phyloP scores from a whole-genome alignment of 2,329 filamentous ascomycete genomes.

The Fusarium annulatum region DNA sequence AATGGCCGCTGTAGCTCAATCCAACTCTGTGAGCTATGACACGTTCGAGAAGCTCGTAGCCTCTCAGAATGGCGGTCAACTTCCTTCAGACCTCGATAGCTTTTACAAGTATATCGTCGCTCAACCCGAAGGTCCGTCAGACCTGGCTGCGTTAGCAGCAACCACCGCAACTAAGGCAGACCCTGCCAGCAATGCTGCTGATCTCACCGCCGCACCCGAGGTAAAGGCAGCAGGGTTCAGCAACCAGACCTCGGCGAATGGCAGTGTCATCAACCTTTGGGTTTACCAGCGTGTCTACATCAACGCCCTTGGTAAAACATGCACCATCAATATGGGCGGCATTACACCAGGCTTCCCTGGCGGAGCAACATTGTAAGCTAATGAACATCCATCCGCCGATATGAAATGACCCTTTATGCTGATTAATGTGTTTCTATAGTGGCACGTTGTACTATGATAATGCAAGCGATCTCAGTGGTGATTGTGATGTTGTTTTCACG shows the following conservation, averaged over 20 bases:
- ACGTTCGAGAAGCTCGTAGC: not conserved
- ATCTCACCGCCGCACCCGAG: accelerated
- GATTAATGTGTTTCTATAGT: accelerated
- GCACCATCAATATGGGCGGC: not conserved
- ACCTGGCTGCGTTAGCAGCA: not conserved
- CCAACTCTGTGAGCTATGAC: accelerated
- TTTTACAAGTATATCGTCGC: not conserved
- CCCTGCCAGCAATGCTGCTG: accelerated
- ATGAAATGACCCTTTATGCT: not conserved
- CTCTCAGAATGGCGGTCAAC: not conserved
- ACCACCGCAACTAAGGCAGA: not conserved
- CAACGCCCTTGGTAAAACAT: not conserved
- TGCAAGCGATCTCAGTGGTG: not conserved
- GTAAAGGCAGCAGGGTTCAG: not conserved
- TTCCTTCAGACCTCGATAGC: not conserved
- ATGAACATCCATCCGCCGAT: not conserved
- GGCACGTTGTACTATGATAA: not conserved
- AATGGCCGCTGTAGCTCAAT: not conserved
- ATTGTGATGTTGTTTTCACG: not conserved
- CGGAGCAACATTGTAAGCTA: not conserved
- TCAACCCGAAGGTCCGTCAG: not conserved
- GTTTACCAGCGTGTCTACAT: not conserved
- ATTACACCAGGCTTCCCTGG: not conserved
- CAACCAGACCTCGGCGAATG: not conserved
- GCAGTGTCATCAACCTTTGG: not conserved